Evolutionary conservation across 176 grass and related monocot genomes (phyloP), one percentile per base, ranked within the genome.

Genomic region (Aegilops umbellulata): DNA sequence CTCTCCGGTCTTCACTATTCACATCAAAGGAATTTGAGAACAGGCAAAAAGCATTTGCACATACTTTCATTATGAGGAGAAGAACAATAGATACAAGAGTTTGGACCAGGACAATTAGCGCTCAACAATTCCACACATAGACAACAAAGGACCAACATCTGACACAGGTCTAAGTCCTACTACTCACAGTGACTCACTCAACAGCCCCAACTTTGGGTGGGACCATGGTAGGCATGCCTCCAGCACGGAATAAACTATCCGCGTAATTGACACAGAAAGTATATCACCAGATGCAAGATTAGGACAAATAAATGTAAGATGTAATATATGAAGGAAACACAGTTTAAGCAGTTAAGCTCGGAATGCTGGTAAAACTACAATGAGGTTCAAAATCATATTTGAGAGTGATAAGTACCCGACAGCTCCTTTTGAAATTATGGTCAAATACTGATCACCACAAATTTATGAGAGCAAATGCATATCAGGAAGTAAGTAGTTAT

Each of bases 361-460:
- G 5, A 35, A 20, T 34, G 51, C 70, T 13, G 38, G 60, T 73
- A 83, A 60, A 57, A 11, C 16, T 66, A 25, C 16, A 57, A 34
- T 55, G 36, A 80, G 60, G 26, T 47, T 76, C 16, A 74, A 35
- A 84, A 64, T 53, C 5, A 58, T 26, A 69, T 55, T 20, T 55
- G 38, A 80, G 31, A 76, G 7, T 53, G 16, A 22, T 26, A 51
- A 58, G 25, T 71, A 29, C 74, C 36, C 79, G 31, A 81, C 25
- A 68, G n/a, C 15, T 41, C 41, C 72, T 44, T 30, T 63, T 26
- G 26, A 79, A 55, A 62, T 46, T 27, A 81, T 10, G 14, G 73
- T 80, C 25, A 84, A 80, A 30, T 69, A 65, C 17, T 74, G 60
- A 84, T 49, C 35, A 61, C 6, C n/a, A 29, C n/a, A 80, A 65